Conservation (phyloP, 441 rosid species). For the Omphalea diandra region DNA sequence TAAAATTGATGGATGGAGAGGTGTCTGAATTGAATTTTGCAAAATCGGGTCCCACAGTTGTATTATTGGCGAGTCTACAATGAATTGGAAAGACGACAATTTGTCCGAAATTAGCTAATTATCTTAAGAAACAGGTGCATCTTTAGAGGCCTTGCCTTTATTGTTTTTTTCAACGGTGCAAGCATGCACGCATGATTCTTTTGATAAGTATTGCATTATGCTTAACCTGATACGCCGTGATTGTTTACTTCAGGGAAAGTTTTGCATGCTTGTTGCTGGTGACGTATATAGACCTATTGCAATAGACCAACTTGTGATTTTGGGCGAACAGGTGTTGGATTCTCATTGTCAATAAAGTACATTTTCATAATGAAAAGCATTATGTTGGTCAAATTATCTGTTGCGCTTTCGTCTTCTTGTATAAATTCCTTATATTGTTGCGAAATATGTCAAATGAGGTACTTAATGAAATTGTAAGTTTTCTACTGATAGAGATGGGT, state of each 20-base stretch:
- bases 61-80: constrained; percentile 92
- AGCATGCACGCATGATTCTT: background rate
- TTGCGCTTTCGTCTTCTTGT: background rate
- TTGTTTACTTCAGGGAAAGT: constrained; percentile 63
- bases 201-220: background rate
- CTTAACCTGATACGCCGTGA: constrained; percentile 16
- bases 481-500: background rate
- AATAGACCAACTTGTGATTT: constrained; percentile 92
- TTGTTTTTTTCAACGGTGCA: constrained; percentile 6
- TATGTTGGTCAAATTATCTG: background rate
- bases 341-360: constrained; percentile 24
- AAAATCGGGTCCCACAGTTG: constrained; percentile 82
- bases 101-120: constrained; percentile 87
- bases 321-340: constrained; percentile 81
- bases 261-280: constrained; percentile 95
- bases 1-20: constrained; percentile 97
- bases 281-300: constrained; percentile 99
- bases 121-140: constrained; percentile 90
- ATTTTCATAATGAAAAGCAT: constrained; percentile 4
- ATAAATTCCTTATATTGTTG: background rate
- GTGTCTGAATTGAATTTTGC: constrained; percentile 87
- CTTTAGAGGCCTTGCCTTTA: constrained; percentile 6
- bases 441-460: background rate
- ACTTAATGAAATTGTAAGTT: background rate
- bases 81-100: constrained; percentile 99